A percentile compares a stretch with the other conserved stretches of the same genome.
Evolutionary conservation across 2,329 filamentous ascomycete species (phyloP).

Genomic region (Diaporthe eres): DNA sequence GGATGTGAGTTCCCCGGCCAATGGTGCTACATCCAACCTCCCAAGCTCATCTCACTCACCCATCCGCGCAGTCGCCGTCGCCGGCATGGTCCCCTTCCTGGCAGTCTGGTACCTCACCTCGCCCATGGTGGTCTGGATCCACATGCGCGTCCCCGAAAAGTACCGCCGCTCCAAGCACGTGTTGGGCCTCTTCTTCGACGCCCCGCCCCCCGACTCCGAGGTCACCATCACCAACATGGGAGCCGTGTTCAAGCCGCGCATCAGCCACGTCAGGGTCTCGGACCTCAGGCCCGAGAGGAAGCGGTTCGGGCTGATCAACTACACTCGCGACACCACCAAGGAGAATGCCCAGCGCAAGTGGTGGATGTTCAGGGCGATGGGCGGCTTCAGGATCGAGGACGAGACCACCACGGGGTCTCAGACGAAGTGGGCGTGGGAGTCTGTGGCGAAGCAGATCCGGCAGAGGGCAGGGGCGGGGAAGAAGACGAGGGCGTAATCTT

Average conservation of each 20-base stretch:
- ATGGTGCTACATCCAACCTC: fast-evolving
- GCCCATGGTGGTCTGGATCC: slow-evolving; percentile 81
- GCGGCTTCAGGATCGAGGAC: slow-evolving; percentile 52
- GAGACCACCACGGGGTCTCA: slow-evolving; percentile 44
- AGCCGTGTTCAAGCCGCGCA: slow-evolving; percentile 66
- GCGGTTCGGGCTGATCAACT: slow-evolving; percentile 57
- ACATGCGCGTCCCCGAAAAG: slow-evolving; percentile 76
- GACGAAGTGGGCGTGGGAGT: slow-evolving; percentile 50
- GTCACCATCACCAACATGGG: slow-evolving; percentile 70
- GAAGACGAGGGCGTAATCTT: not conserved
- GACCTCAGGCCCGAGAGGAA: slow-evolving; percentile 51
- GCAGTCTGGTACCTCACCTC: slow-evolving; percentile 75
- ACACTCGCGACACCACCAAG: slow-evolving; percentile 49
- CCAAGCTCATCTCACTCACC: slow-evolving; percentile 28
- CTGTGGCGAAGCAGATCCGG: slow-evolving; percentile 17
- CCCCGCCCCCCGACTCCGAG: slow-evolving; percentile 60
- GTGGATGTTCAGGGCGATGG: slow-evolving; percentile 55
- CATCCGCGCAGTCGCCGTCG: slow-evolving; percentile 64
- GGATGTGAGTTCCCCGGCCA: slow-evolving; percentile 52
- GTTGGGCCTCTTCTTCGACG: slow-evolving; percentile 66
- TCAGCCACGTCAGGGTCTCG: slow-evolving; percentile 50
- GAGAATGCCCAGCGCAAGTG: slow-evolving; percentile 51
- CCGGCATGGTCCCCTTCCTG: slow-evolving; percentile 74
- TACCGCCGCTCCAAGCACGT: slow-evolving; percentile 73
- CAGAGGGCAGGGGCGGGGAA: not conserved